phyloP scores from a whole-genome alignment of 2,329 filamentous ascomycete genomes.

The Epichloe coenophiala region DNA sequence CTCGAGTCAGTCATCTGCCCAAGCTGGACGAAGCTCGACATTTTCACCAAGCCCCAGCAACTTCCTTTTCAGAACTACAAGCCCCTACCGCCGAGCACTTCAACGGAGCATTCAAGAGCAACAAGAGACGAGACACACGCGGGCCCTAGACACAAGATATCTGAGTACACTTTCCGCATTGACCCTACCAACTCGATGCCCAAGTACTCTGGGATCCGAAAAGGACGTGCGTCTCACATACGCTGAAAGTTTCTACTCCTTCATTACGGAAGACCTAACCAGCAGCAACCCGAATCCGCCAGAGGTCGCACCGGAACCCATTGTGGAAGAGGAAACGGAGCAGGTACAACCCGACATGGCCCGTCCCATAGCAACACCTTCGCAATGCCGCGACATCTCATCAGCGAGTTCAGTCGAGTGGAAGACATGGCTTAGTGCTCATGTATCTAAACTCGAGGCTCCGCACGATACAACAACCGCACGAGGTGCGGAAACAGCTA shows the following conservation, averaged over 20 bases:
- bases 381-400: constrained; percentile 23
- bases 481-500: not conserved
- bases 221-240: constrained; percentile 24
- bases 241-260: constrained; percentile 37
- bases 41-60: constrained; percentile 39
- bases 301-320: not conserved
- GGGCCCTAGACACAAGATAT: constrained; percentile 22
- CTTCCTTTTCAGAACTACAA: constrained; percentile 39
- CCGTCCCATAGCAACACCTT: not conserved
- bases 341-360: not conserved
- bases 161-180: constrained; percentile 26
- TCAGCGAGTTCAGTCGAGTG: constrained; percentile 37
- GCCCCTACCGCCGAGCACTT: constrained; percentile 41
- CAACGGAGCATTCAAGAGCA: constrained; percentile 30
- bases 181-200: constrained; percentile 25
- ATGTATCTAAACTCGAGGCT: constrained; percentile 33
- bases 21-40: constrained; percentile 30
- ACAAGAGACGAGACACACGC: constrained; percentile 13
- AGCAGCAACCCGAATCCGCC: not conserved
- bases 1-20: constrained; percentile 12
- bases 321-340: not conserved
- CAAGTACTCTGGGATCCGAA: constrained; percentile 27
- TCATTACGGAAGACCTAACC: constrained; percentile 12
- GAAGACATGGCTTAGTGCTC: constrained; percentile 40
- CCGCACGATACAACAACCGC: constrained; percentile 6